Conservation (phyloP, 202 grass and related monocot species). For the Schoenoplectus tabernaemontani region DNA sequence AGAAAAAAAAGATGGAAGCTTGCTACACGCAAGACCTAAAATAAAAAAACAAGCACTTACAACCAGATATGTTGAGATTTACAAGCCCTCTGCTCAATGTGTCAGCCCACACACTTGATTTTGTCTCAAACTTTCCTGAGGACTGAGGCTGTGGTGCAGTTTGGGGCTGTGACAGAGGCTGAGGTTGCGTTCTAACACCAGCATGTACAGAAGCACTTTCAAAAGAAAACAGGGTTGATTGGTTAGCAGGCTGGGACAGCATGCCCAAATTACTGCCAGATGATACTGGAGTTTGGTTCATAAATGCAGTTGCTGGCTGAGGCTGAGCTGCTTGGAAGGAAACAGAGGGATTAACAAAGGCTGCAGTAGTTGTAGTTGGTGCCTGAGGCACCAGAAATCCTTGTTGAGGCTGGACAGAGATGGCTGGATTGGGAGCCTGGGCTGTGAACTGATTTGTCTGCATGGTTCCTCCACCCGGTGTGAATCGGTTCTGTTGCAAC, state of each 20-base stretch:
- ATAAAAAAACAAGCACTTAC: constrained; percentile 59
- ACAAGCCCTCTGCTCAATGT: constrained; percentile 87
- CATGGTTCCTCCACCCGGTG: neutral
- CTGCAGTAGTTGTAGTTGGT: constrained; percentile 19
- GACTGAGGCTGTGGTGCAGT: neutral
- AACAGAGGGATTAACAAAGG: constrained; percentile 25
- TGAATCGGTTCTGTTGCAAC: constrained; percentile 28
- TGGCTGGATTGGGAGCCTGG: neutral
- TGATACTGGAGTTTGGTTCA: constrained; percentile 32
- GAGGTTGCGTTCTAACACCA: constrained; percentile 16
- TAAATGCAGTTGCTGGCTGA: constrained; percentile 27
- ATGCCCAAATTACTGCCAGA: constrained; percentile 34
- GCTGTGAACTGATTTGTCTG: constrained; percentile 11
- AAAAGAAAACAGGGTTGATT: constrained; percentile 25
- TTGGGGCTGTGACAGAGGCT: constrained; percentile 24
- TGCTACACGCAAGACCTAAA: constrained; percentile 22
- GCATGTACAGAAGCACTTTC: constrained; percentile 50
- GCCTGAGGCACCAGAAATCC: constrained; percentile 28
- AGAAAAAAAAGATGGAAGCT: neutral
- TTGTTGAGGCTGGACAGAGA: constrained; percentile 11
- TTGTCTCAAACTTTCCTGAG: constrained; percentile 74
- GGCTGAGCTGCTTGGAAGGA: constrained; percentile 34
- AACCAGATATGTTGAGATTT: constrained; percentile 93
- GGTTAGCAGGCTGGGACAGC: constrained; percentile 35
- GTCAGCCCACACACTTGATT: constrained; percentile 87